A percentile compares a stretch with the other conserved stretches of the same genome.
Evolutionary conservation across 2,329 filamentous ascomycete genomes (phyloP).

Genomic region (Bisporella sp.): DNA sequence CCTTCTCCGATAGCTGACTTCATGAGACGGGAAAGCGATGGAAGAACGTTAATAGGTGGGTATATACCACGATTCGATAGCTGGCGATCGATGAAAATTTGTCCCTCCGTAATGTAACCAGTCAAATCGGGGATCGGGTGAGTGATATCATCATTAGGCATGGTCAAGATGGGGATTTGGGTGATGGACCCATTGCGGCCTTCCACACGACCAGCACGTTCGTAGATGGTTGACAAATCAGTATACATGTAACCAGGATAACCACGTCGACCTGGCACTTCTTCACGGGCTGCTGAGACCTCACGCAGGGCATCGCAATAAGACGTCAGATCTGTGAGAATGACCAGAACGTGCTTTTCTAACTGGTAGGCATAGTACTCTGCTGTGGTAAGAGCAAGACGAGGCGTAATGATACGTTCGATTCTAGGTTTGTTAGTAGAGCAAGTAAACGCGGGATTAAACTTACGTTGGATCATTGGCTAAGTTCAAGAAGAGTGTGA

Average conservation of each 20-base stretch:
- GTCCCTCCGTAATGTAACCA: slow-evolving; percentile 97
- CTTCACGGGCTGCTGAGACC: slow-evolving; percentile 94
- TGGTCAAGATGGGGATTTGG: slow-evolving; percentile 96
- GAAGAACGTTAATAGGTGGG: slow-evolving; percentile 96
- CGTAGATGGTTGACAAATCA: slow-evolving; percentile 99
- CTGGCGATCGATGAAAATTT: slow-evolving; percentile 94
- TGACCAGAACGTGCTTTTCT: slow-evolving; percentile 98
- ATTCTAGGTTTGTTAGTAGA: slow-evolving; percentile 50
- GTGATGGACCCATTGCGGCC: slow-evolving; percentile 98
- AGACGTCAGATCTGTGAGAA: slow-evolving; percentile 93
- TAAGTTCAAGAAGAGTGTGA: slow-evolving; percentile 96
- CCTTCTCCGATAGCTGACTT: slow-evolving; percentile 98
- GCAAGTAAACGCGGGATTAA: not conserved
- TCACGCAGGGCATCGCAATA: slow-evolving; percentile 99
- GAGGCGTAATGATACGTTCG: slow-evolving; percentile 98
- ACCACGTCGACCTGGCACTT: slow-evolving; percentile 97
- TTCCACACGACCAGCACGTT: slow-evolving; percentile 94
- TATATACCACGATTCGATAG: slow-evolving; percentile 96
- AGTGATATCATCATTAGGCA: slow-evolving; percentile 99
- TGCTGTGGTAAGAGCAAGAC: slow-evolving; percentile 93
- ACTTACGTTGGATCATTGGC: slow-evolving; percentile 96
- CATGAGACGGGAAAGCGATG: slow-evolving; percentile 98
- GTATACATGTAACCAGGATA: slow-evolving; percentile 99
- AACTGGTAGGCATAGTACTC: slow-evolving; percentile 99
- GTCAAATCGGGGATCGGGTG: slow-evolving; percentile 98